Conservation (phyloP, 257 asterid species). For the Craterostigma plantagineum region DNA sequence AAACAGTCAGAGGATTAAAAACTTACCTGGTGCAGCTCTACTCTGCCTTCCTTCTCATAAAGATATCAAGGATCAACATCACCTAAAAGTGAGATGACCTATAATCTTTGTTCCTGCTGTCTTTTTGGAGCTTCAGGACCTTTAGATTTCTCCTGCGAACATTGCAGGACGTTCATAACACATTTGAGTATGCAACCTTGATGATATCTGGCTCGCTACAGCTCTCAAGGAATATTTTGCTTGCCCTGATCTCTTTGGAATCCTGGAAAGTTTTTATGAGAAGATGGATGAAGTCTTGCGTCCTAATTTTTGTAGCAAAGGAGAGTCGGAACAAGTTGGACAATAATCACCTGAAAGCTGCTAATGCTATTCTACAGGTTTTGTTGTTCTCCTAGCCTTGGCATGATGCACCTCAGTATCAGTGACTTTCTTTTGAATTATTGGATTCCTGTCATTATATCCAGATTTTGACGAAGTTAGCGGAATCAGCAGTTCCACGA, state of each 20-base stretch:
- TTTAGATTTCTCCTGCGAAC: conserved; percentile 20
- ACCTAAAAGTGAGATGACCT: conserved; percentile 37
- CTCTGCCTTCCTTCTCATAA: conserved; percentile 41
- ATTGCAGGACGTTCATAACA: conserved; percentile 35
- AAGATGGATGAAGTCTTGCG: conserved; percentile 77
- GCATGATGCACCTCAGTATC: not conserved
- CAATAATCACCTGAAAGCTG: conserved; percentile 43
- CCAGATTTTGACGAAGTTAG: conserved; percentile 44
- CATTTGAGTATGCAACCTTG: conserved; percentile 45
- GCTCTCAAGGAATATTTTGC: conserved; percentile 62
- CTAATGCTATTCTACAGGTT: conserved; percentile 75
- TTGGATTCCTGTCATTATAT: conserved; percentile 3
- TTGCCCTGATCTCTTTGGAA: conserved; percentile 71
- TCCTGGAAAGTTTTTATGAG: conserved; percentile 94
- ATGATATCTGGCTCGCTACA: conserved; percentile 71
- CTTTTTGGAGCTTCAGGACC: conserved; percentile 11
- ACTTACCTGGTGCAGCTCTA: conserved; percentile 85
- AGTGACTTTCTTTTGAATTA: conserved; percentile 6
- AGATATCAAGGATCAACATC: conserved; percentile 29
- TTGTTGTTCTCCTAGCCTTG: conserved; percentile 6
- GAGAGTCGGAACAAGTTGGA: conserved; percentile 30
- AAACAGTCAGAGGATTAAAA: conserved; percentile 26
- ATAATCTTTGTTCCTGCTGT: conserved; percentile 2
- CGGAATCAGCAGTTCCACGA: conserved; percentile 62
- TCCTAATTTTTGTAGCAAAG: conserved; percentile 42